Evolutionary conservation across 176 grass and related monocot species (phyloP), one percentile per base, ranked within the genome.

Genomic region (Chloris gayana): DNA sequence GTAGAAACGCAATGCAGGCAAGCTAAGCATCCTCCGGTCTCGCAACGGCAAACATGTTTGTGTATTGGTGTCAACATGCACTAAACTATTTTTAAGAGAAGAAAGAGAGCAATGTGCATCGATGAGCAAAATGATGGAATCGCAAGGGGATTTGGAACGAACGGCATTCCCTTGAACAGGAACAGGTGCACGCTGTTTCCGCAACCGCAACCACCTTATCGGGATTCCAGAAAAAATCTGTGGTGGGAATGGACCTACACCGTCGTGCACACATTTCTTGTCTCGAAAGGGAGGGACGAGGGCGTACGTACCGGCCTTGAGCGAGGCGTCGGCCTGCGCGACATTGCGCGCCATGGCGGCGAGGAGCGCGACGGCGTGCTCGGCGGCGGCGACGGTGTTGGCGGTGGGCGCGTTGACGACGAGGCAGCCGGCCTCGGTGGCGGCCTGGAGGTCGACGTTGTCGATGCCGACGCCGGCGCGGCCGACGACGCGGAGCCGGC

Each of bases 381-480:
- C 91, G 38, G 91, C 91, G 8, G 91, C 89, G n/a, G 91, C 91
- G 74, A 92, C 49, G 68, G 91, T 97, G 76, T 92, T 97, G 12
- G 91, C 85, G 45, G 87, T 92, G 56, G 94, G 94, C 38, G 91
- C 91, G 73, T 97, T 97, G 73, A 97, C 91, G 69, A 97, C 87
- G 80, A 97, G 87, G 76, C 94, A 97, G 0, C 94, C 94, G 41
- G 65, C 73, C 82, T 97, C 91, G 64, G 94, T 97, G 72, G 94
- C 94, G 13, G 94, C 91, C 81, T 92, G 94, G 18, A 97, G 91
- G 73, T 97, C 91, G 7, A 97, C 94, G 70, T 97, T 97, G 91
- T 97, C 91, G 78, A 97, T 88, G 14, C 94, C 94, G 5, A 94
- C 94, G 0, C 91, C 91, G 7, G 91, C 94, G 1, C 85, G 70